A percentile compares a stretch with the other conserved stretches of the same genome.
Evolutionary conservation across 169 alveolate species (phyloP).

Genomic region (Plasmodium inui): DNA sequence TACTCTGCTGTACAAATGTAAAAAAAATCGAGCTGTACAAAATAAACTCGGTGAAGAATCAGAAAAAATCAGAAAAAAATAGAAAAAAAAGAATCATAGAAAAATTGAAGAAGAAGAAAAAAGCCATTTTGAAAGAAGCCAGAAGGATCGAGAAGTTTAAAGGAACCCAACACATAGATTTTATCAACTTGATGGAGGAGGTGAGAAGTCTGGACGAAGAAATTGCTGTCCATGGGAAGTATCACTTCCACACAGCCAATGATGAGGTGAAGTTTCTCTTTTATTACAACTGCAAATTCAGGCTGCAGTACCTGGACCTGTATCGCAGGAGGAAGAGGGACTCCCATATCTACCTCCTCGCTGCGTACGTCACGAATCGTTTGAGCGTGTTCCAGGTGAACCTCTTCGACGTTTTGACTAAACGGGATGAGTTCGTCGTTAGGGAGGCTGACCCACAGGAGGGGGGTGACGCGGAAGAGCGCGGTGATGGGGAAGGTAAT

Average conservation of each 20-base stretch:
- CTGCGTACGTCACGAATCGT: slow-evolving; percentile 51
- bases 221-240: slow-evolving; percentile 21
- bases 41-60: slow-evolving; percentile 72
- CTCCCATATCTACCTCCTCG: slow-evolving; percentile 14
- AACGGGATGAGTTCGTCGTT: slow-evolving; percentile 56
- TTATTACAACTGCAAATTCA: slow-evolving; percentile 56
- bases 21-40: slow-evolving; percentile 66
- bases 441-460: slow-evolving; percentile 25
- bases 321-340: slow-evolving; percentile 48
- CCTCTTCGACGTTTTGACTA: slow-evolving; percentile 75
- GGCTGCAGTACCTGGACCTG: slow-evolving; percentile 53
- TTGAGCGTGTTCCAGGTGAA: slow-evolving; percentile 76
- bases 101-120: slow-evolving; percentile 68
- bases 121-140: slow-evolving; percentile 18
- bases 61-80: slow-evolving; percentile 71
- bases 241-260: slow-evolving; percentile 64
- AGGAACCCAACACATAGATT: slow-evolving; percentile 49
- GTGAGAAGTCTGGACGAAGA: slow-evolving; percentile 37
- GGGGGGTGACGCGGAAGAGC: slow-evolving; percentile 17
- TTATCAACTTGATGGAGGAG: slow-evolving; percentile 1
- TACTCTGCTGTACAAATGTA: slow-evolving; percentile 57
- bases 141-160: slow-evolving; percentile 52
- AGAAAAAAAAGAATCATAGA: slow-evolving; percentile 69
- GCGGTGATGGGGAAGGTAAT: slow-evolving; percentile 21
- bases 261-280: slow-evolving; percentile 72